Evolutionary conservation across 1,284 basidiomycete genomes (phyloP).

Genomic region (Porogramme epimiltina): DNA sequence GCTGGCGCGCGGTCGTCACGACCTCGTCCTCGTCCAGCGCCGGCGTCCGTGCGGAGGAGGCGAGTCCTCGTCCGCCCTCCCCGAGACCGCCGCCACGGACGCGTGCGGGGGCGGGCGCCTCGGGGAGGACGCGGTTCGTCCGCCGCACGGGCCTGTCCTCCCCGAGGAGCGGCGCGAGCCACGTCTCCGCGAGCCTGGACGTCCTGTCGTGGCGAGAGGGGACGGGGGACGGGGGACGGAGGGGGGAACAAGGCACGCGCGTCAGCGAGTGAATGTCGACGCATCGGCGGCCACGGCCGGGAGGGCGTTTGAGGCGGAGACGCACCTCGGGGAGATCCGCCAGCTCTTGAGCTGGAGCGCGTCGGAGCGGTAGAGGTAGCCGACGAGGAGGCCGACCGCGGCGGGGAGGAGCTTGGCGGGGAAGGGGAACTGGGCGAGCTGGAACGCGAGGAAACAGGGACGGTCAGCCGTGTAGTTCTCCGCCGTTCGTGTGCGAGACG

Average conservation of each 20-base stretch:
- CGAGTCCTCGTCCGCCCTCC: too few relatives aligned
- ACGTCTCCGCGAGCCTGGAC: constrained; percentile 20
- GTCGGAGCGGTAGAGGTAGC: constrained; percentile 82
- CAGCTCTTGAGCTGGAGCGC: constrained; percentile 65
- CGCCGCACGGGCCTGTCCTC: constrained; percentile 39
- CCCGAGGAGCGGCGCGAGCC: constrained; percentile 27
- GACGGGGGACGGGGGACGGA: not conserved
- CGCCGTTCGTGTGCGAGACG: too few relatives aligned
- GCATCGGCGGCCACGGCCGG: too few relatives aligned
- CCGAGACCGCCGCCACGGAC: not conserved
- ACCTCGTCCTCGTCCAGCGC: constrained; percentile 47
- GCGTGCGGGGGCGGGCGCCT: constrained; percentile 23
- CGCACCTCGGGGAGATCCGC: constrained; percentile 55
- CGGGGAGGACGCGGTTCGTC: constrained; percentile 61
- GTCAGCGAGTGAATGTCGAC: too few relatives aligned
- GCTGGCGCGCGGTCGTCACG: constrained; percentile 52
- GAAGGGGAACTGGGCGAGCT: constrained; percentile 71
- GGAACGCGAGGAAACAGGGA: too few relatives aligned
- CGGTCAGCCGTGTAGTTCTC: too few relatives aligned
- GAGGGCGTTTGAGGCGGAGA: not conserved
- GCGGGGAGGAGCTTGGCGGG: constrained; percentile 67
- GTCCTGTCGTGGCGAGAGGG: not conserved
- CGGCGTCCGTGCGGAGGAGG: constrained; percentile 25
- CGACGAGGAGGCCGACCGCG: constrained; percentile 65
- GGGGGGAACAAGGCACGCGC: too few relatives aligned